Evolutionary conservation across 2,329 filamentous ascomycete genomes (phyloP).

Genomic region (Aaosphaeria arxii): DNA sequence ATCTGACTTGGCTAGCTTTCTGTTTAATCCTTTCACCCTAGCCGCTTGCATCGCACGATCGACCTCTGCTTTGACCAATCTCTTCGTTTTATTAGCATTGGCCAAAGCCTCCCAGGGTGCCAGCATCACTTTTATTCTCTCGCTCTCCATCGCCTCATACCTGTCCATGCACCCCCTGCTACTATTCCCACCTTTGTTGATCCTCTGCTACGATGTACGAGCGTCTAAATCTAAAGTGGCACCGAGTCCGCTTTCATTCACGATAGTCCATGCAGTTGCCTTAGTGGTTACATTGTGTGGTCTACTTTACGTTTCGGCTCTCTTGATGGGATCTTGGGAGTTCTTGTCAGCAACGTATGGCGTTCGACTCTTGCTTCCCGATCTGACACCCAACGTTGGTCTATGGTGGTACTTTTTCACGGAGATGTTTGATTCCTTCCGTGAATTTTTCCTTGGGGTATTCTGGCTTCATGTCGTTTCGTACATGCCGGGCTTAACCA

Average conservation of each 20-base stretch:
- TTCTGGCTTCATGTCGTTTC: slow-evolving; percentile 95
- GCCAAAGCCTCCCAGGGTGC: slow-evolving; percentile 75
- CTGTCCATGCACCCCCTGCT: slow-evolving; percentile 88
- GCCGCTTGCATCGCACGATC: slow-evolving; percentile 87
- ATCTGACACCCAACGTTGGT: slow-evolving; percentile 91
- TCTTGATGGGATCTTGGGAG: slow-evolving; percentile 78
- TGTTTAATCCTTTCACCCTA: slow-evolving; percentile 94
- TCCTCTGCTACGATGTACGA: slow-evolving; percentile 64
- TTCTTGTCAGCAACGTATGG: slow-evolving; percentile 90
- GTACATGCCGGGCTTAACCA: slow-evolving; percentile 82
- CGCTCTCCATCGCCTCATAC: slow-evolving; percentile 83
- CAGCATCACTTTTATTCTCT: slow-evolving; percentile 72
- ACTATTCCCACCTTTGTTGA: slow-evolving; percentile 75
- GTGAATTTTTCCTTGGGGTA: slow-evolving; percentile 93
- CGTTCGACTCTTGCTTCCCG: slow-evolving; percentile 84
- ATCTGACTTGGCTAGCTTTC: slow-evolving; percentile 58
- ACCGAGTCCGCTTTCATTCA: slow-evolving; percentile 48
- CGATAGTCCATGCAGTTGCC: slow-evolving; percentile 51
- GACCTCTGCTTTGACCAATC: slow-evolving; percentile 84
- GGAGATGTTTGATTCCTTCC: slow-evolving; percentile 98
- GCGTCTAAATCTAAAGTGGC: slow-evolving; percentile 21
- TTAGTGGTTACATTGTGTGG: slow-evolving; percentile 47
- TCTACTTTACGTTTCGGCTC: slow-evolving; percentile 68
- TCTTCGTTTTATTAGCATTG: slow-evolving; percentile 80
- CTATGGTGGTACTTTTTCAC: slow-evolving; percentile 99